Evolutionary conservation across 2,329 filamentous ascomycete species (phyloP).

Genomic region (Ciborinia camelliae): DNA sequence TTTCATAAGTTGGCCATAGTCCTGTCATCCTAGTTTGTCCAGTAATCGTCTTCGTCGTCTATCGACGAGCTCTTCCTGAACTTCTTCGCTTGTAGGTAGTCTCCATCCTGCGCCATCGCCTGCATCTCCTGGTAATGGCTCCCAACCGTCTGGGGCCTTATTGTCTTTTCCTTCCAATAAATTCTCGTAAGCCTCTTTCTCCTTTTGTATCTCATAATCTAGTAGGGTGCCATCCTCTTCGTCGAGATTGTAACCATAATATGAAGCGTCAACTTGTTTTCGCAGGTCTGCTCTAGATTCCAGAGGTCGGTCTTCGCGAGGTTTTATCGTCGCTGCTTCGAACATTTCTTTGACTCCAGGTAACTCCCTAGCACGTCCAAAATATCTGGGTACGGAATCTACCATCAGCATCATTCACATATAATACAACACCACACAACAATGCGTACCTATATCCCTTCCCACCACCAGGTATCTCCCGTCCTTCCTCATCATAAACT

Average conservation of each 20-base stretch:
- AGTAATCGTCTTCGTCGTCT: slow-evolving; percentile 77
- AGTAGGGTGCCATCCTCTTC: slow-evolving; percentile 84
- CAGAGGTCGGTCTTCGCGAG: slow-evolving; percentile 57
- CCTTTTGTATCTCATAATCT: slow-evolving; percentile 77
- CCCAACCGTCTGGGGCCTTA: slow-evolving; percentile 67
- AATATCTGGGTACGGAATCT: slow-evolving; percentile 67
- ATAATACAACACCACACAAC: neutral
- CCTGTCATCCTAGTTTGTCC: slow-evolving; percentile 57
- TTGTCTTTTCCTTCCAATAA: slow-evolving; percentile 58
- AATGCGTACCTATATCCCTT: slow-evolving; percentile 89
- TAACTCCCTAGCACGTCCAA: slow-evolving; percentile 82
- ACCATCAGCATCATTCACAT: slow-evolving; percentile 15
- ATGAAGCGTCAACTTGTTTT: slow-evolving; percentile 82
- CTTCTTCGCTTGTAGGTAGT: slow-evolving; percentile 82
- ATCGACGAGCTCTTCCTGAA: slow-evolving; percentile 91
- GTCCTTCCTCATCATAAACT: slow-evolving; percentile 52
- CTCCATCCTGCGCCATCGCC: slow-evolving; percentile 82
- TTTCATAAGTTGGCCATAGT: neutral
- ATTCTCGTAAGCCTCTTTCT: slow-evolving; percentile 73
- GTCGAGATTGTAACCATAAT: slow-evolving; percentile 91
- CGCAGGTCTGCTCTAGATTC: slow-evolving; percentile 66
- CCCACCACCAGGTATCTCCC: slow-evolving; percentile 62
- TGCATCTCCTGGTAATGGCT: slow-evolving; percentile 78
- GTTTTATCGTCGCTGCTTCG: slow-evolving; percentile 64
- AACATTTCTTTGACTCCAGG: slow-evolving; percentile 97